phyloP scores from a whole-genome alignment of 2,329 filamentous ascomycete species.

The Cytospora leucostoma region DNA sequence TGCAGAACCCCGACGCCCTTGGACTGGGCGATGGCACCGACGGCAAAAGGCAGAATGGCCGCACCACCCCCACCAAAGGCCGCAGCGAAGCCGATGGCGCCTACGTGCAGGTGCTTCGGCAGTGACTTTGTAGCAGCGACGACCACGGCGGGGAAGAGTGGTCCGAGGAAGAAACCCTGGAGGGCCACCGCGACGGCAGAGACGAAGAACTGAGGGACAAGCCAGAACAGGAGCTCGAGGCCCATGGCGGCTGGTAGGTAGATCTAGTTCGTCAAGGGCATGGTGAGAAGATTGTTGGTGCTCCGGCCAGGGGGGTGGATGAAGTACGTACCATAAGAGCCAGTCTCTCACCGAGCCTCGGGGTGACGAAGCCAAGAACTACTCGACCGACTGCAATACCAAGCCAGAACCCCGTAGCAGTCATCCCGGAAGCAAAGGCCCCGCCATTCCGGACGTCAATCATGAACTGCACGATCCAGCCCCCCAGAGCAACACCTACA shows the following conservation, averaged over 20 bases:
- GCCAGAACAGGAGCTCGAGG: constrained; percentile 76
- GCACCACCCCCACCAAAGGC: constrained; percentile 75
- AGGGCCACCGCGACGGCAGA: constrained; percentile 71
- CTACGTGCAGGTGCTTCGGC: constrained; percentile 73
- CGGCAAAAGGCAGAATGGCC: constrained; percentile 65
- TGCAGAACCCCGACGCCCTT: constrained; percentile 59
- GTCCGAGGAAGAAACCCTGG: constrained; percentile 78
- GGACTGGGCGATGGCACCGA: constrained; percentile 64
- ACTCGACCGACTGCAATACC: constrained; percentile 74
- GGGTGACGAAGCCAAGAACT: constrained; percentile 72
- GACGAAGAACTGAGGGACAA: constrained; percentile 75
- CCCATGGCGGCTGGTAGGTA: constrained; percentile 68
- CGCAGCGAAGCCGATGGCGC: constrained; percentile 74
- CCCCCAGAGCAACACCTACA: constrained; percentile 72
- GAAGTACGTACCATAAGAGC: constrained; percentile 44
- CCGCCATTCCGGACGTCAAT: constrained; percentile 69
- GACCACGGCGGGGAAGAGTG: constrained; percentile 72
- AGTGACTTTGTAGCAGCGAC: constrained; percentile 70
- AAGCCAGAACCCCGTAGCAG: constrained; percentile 79
- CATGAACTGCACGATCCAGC: constrained; percentile 87
- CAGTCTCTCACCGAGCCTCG: constrained; percentile 67
- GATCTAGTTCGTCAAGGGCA: constrained; percentile 34
- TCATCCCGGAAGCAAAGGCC: constrained; percentile 71
- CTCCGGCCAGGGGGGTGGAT: constrained; percentile 25
- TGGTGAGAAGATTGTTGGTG: constrained; percentile 14